Evolutionary conservation across 2,329 filamentous ascomycete genomes (phyloP).

Genomic region (Diaporthe vaccinii): DNA sequence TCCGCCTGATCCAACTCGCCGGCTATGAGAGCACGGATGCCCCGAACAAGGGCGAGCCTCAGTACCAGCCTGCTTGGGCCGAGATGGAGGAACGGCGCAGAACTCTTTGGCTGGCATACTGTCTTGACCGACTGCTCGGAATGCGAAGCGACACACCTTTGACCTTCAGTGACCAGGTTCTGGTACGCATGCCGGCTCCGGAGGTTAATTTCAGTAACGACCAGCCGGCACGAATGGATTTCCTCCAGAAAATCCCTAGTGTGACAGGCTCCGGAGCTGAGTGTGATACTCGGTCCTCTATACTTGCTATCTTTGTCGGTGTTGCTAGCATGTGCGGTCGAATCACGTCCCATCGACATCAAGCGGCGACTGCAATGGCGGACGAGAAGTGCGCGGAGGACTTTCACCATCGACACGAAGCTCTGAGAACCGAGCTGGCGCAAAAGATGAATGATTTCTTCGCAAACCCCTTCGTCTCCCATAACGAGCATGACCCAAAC

Average conservation of each 20-base stretch:
- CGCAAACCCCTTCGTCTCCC: neutral
- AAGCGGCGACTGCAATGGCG: neutral
- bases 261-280: neutral
- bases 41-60: neutral
- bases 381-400: neutral
- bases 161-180: neutral
- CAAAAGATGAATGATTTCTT: neutral
- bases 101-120: constrained; percentile 12
- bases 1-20: constrained; percentile 44
- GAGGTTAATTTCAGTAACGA: constrained; percentile 8
- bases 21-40: constrained; percentile 17
- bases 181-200: constrained; percentile 9
- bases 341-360: constrained; percentile 15
- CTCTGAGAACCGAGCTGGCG: neutral
- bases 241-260: neutral
- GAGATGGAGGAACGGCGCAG: constrained; percentile 19
- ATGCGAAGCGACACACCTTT: constrained; percentile 2
- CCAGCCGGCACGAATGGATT: constrained; percentile 2
- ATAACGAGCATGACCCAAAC: neutral
- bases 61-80: constrained; percentile 5
- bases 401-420: neutral
- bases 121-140: neutral
- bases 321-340: constrained; percentile 17
- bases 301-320: neutral
- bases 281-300: neutral